Percentiles rank a stretch among this genome's conserved stretches.
These are phyloP conservation scores for Dendrobium catenatum DNA, from an alignment of 106 monocot species.

Conservation along the genomic window DNA sequence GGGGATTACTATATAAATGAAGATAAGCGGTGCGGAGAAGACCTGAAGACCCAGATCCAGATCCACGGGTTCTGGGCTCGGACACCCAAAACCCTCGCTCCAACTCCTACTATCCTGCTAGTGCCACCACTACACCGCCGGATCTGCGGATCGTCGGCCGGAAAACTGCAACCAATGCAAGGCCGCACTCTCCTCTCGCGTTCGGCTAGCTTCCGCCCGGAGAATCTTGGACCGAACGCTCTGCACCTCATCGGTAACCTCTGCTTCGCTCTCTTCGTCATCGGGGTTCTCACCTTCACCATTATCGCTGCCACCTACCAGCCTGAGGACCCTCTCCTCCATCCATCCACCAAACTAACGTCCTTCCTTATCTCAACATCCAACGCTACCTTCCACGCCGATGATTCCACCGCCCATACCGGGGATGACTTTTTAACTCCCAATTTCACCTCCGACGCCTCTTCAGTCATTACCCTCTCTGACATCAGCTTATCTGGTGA, in stretches of 20 bases:
- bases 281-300: conserved; percentile 59
- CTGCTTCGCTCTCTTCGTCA: conserved; percentile 64
- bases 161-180: neutral
- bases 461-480: conserved; percentile 6
- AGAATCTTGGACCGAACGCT: conserved; percentile 47
- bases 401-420: conserved; percentile 33
- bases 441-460: conserved; percentile 6
- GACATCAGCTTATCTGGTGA: neutral
- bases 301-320: conserved; percentile 72
- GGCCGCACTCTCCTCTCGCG: neutral
- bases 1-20: too few relatives aligned
- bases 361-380: conserved; percentile 59
- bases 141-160: conserved; percentile 4
- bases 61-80: neutral
- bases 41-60: neutral
- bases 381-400: conserved; percentile 60
- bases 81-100: neutral
- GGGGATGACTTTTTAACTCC: conserved; percentile 50
- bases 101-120: neutral
- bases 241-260: conserved; percentile 49
- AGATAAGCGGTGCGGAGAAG: neutral
- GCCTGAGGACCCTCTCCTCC: conserved; percentile 61
- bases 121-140: neutral
- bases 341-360: conserved; percentile 33
- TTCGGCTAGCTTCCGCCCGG: conserved; percentile 30